Evolutionary conservation across 78 protist genomes (phyloP).

Genomic region (Dictyostelium discoideum): DNA sequence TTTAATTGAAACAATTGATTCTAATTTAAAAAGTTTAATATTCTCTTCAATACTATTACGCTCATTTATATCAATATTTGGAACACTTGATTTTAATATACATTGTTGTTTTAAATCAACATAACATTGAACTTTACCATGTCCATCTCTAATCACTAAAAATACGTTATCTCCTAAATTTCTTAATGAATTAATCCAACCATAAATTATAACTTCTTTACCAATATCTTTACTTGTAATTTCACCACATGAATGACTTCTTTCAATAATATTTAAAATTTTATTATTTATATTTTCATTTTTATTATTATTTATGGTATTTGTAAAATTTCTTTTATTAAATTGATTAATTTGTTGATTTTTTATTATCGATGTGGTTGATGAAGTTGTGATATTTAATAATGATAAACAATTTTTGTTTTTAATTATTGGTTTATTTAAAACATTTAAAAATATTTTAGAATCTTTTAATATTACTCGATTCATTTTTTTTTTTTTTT

Average conservation of each 20-base stretch:
- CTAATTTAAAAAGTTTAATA: slow-evolving; percentile 25
- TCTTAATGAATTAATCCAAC: slow-evolving; percentile 60
- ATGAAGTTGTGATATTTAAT: neutral
- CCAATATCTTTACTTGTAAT: slow-evolving; percentile 30
- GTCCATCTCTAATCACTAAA: slow-evolving; percentile 56
- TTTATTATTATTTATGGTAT: neutral
- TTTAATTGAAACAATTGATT: neutral
- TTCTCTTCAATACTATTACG: neutral
- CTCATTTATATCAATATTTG: neutral
- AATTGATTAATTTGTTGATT: too few relatives aligned
- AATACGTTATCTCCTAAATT: slow-evolving; percentile 39
- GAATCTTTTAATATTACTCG: neutral
- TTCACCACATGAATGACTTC: slow-evolving; percentile 69
- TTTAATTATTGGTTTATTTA: neutral
- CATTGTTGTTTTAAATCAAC: neutral
- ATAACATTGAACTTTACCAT: slow-evolving; percentile 52
- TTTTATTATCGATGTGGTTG: neutral
- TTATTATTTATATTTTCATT: neutral
- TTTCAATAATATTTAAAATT: slow-evolving; percentile 25
- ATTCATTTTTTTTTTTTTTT: slow-evolving; percentile 1
- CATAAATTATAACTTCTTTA: slow-evolving; percentile 24
- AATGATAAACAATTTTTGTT: too few relatives aligned
- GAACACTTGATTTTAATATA: slow-evolving; percentile 4
- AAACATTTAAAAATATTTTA: neutral
- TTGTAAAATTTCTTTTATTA: too few relatives aligned